Conservation (phyloP, 768 basidiomycete genomes). For the Mycena vulgaris region DNA sequence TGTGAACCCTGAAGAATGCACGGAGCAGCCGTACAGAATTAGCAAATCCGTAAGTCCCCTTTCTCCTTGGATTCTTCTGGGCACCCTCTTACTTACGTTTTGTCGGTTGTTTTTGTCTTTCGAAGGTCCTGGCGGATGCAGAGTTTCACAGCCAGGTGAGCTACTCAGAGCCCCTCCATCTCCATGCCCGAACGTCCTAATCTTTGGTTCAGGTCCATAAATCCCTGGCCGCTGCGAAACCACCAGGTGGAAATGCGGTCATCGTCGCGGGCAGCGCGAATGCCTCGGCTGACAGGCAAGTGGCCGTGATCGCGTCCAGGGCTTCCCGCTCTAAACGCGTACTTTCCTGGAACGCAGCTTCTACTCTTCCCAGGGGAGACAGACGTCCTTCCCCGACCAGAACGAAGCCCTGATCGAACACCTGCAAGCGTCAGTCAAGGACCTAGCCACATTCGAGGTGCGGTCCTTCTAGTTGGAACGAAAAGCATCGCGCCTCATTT, state of each 20-base stretch:
- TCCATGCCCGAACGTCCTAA: conserved; percentile 2
- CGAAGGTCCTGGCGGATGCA: conserved; percentile 73
- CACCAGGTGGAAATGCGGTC: conserved; percentile 50
- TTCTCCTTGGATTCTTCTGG: conserved; percentile 27
- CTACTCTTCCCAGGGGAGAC: conserved; percentile 89
- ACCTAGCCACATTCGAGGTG: conserved; percentile 82
- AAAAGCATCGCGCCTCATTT: conserved; percentile 21
- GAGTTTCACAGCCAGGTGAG: conserved; percentile 67
- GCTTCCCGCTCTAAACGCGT: conserved; percentile 15
- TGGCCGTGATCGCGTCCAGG: conserved; percentile 1
- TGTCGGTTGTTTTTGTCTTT: conserved; percentile 18
- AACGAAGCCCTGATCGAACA: conserved; percentile 75
- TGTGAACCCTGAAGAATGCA: conserved; percentile 56
- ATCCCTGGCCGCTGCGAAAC: conserved; percentile 62
- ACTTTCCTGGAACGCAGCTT: conserved; percentile 64
- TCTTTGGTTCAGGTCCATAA: conserved; percentile 58
- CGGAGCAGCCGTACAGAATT: conserved; percentile 72
- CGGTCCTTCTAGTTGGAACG: conserved; percentile 22
- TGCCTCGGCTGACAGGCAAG: conserved; percentile 87
- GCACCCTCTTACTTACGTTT: conserved; percentile 2
- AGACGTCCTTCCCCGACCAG: conserved; percentile 84
- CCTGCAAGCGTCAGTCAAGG: conserved; percentile 64
- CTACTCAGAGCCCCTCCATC: conserved; percentile 16
- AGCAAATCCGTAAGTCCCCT: conserved; percentile 70
- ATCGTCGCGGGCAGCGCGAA: conserved; percentile 70